phyloP scores from a whole-genome alignment of 2,329 filamentous ascomycete genomes.

The Ophiostoma tasmaniense region DNA sequence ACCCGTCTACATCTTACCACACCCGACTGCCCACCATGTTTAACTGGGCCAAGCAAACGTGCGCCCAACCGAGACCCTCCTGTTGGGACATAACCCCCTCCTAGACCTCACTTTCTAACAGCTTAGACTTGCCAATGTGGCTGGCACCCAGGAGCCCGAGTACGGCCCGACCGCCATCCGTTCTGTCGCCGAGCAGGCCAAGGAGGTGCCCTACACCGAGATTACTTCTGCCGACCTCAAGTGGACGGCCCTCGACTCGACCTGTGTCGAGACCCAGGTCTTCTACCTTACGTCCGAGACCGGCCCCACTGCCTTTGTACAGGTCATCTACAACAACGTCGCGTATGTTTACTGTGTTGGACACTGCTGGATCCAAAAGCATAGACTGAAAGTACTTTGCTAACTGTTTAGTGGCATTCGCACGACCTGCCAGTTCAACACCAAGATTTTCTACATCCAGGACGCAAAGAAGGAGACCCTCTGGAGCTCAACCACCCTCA shows the following conservation, averaged over 20 bases:
- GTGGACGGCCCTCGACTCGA: constrained; percentile 75
- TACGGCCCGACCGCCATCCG: constrained; percentile 85
- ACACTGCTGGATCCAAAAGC: no score
- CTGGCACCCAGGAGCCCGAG: constrained; percentile 91
- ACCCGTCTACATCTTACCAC: background rate
- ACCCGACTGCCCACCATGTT: constrained; percentile 53
- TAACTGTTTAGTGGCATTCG: constrained; percentile 61
- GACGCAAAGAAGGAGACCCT: constrained; percentile 64
- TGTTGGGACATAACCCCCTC: background rate
- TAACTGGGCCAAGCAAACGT: constrained; percentile 93
- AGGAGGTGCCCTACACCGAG: constrained; percentile 71
- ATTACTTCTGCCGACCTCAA: constrained; percentile 67
- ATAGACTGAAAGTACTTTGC: background rate
- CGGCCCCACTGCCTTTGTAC: constrained; percentile 68
- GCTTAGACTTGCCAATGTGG: constrained; percentile 62
- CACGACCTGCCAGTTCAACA: constrained; percentile 88
- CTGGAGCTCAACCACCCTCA: constrained; percentile 76
- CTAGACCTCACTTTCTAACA: background rate
- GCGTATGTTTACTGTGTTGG: constrained; percentile 46
- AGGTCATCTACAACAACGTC: constrained; percentile 97
- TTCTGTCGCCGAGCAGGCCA: constrained; percentile 73
- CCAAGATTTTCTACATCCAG: constrained; percentile 74
- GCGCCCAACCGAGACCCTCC: constrained; percentile 30
- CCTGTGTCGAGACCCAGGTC: constrained; percentile 86
- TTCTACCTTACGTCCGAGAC: constrained; percentile 83